These are phyloP conservation scores for Parasitella parasitica DNA, from an alignment of 371 early-diverging fungal species.

Conservation along the genomic window DNA sequence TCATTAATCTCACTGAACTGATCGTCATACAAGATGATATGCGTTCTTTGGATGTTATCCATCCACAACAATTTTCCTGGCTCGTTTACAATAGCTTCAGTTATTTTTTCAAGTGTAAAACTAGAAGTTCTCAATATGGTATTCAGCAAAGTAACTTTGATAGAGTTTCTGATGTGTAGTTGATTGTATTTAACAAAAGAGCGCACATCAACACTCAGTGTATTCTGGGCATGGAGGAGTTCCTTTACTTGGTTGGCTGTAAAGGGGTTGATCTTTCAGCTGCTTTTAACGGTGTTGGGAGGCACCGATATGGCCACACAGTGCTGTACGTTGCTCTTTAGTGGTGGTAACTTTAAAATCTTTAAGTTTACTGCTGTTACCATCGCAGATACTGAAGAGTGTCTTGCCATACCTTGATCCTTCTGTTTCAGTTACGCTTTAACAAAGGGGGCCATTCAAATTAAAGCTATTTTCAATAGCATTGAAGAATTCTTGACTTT, in stretches of 20 bases:
- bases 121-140: conserved; percentile 57
- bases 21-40: background rate
- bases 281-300: background rate
- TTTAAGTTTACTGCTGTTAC: too few species aligned
- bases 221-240: background rate
- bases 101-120: conserved; percentile 56
- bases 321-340: too few species aligned
- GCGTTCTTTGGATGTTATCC: background rate
- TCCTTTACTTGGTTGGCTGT: background rate
- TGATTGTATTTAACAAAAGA: conserved; percentile 50
- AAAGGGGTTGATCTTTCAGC: background rate
- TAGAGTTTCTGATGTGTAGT: conserved; percentile 41
- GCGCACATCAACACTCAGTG: conserved; percentile 44
- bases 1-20: conserved; percentile 28
- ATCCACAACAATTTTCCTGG: background rate
- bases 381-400: too few species aligned
- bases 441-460: background rate
- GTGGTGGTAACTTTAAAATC: too few species aligned
- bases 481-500: background rate
- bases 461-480: background rate
- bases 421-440: background rate
- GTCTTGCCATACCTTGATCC: background rate
- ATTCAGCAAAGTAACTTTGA: conserved; percentile 56
- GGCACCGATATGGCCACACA: too few species aligned
- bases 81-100: conserved; percentile 43